Base-by-base conservation (phyloP, 2,329 filamentous ascomycete species). In the Talaromyces piceae region DNA sequence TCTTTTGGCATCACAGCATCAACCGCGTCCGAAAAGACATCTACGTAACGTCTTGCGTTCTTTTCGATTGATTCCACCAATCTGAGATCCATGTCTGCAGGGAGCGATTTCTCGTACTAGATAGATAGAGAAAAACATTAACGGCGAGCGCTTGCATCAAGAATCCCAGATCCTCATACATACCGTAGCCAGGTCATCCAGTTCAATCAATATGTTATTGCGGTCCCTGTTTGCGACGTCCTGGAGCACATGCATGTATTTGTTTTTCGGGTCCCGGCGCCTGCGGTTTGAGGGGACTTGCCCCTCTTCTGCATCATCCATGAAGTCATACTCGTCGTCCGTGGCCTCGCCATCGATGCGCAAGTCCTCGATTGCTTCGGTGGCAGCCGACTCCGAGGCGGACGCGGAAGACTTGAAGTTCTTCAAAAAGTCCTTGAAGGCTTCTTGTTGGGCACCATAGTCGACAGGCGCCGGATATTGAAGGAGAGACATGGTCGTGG, bases 1-100 rank as follows among this genome's bases (percentile, higher is more conserved):
- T 91, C 86, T 56, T 80, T 76, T 1, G 93, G 93, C 79, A 98
- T 83, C 49, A 88, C 79, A 53, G 83, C 86, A 72, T 98, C 93
- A 41, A 96, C 84, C 6, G 93, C 93, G 58, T 86, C 80, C 2
- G 91, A 91, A 53, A 97, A 72, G 53, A 97, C 81, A 63, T 98
- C 93, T 58, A 97, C 84, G 65, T 98, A 98, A 68, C 95, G 93
- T 64, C 93, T 87, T 13, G 93, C 89, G 71, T 98, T 98, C 59
- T 78, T 80, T 73, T 93, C 88, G 61, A 98, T 87, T 1, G 87
- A 94, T 44, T 87, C 80, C 18, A 95, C 86, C 18, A 77, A 66
- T 56, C 69, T 72, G 45, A 97, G 76, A 59, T 85, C 82, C 56
- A 87, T 69, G 5, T 84, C 82, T 45, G 86, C 82, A 49, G 83